A percentile compares a stretch with the other conserved stretches of the same genome.
Evolutionary conservation across 2,329 filamentous ascomycete species (phyloP).

Genomic region (Dendrostoma leiphaemia): DNA sequence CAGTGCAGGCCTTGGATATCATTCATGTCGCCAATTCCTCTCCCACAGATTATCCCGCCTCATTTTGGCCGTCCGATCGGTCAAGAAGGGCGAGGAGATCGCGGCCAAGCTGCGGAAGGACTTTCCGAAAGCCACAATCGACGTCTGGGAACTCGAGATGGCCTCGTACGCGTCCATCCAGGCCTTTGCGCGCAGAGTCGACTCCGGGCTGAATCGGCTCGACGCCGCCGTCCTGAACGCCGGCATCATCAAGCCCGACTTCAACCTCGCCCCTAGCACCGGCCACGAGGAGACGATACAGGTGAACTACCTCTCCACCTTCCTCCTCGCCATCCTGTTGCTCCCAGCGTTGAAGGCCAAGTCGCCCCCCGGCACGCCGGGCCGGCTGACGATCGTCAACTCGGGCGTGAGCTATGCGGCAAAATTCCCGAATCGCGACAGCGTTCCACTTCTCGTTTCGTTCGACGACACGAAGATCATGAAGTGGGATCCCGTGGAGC

Average conservation of each 20-base stretch:
- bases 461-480: constrained; percentile 28
- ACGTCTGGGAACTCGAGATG: constrained; percentile 38
- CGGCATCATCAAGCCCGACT: constrained; percentile 19
- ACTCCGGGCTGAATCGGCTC: not conserved
- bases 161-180: constrained; percentile 30
- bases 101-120: constrained; percentile 29
- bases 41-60: constrained; percentile 37
- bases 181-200: not conserved
- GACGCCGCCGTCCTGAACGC: constrained; percentile 7
- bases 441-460: constrained; percentile 24
- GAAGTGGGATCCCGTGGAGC: constrained; percentile 17
- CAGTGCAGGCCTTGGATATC: not conserved
- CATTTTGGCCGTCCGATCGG: constrained; percentile 45
- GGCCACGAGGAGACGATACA: constrained; percentile 11
- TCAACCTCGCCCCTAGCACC: constrained; percentile 12
- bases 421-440: constrained; percentile 24
- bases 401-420: constrained; percentile 27
- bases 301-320: constrained; percentile 8
- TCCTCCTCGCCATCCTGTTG: constrained; percentile 2
- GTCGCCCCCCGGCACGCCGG: constrained; percentile 18
- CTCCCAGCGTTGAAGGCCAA: not conserved
- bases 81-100: constrained; percentile 40
- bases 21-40: not conserved
- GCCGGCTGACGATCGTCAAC: constrained; percentile 29
- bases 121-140: constrained; percentile 26